Evolutionary conservation across 768 basidiomycete species (phyloP), one percentile per base, ranked within the genome.

Genomic region (Suillus cothurnatus): DNA sequence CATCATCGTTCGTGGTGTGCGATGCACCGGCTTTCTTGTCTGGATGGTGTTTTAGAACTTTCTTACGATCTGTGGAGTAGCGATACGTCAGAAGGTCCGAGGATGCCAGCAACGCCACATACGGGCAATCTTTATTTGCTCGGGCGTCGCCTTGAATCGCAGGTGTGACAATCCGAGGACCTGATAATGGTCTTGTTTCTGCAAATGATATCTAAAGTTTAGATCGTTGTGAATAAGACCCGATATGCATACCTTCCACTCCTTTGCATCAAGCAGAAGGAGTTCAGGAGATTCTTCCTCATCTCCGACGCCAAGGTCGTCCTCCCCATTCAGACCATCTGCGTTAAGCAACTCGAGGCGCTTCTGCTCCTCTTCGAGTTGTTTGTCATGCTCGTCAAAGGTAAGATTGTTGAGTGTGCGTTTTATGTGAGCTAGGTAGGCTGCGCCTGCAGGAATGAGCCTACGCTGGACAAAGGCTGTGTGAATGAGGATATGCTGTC

Each of bases 111-210:
- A 49, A n/a, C 32, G 23, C 58, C 4, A 86, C 95, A 70, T 79
- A 97, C 96, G 95, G 68, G 97, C 94, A 72, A 97, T 87, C 77
- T 95, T 96, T 76, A 99, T 99, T 75, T 99, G 97, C 64, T 88
- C 96, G 23, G 89, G 84, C 28, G 86, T 93, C 14, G 97, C 96
- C 68, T 83, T 86, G 84, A 91, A 93, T 66, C 97, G 86, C 64
- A 97, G 84, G 73, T 91, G 90, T 45, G 95, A 95, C 11, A 99
- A 86, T 69, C 97, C 97, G 61, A 99, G 90, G 47, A 99, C 94
- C 63, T 93, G 93, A 74, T 99, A 99, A 75, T 98, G 93, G 76
- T 99, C 97, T 86, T 99, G 97, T 88, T 97, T 95, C 92, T 95
- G 70, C 26, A 58, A 9, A 65, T 21, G 17, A 65, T 38, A 59